Percentiles rank a stretch among this genome's conserved stretches.
Conservation (phyloP, 352 stramenopile species). For the Globisporangium perplexum region DNA sequence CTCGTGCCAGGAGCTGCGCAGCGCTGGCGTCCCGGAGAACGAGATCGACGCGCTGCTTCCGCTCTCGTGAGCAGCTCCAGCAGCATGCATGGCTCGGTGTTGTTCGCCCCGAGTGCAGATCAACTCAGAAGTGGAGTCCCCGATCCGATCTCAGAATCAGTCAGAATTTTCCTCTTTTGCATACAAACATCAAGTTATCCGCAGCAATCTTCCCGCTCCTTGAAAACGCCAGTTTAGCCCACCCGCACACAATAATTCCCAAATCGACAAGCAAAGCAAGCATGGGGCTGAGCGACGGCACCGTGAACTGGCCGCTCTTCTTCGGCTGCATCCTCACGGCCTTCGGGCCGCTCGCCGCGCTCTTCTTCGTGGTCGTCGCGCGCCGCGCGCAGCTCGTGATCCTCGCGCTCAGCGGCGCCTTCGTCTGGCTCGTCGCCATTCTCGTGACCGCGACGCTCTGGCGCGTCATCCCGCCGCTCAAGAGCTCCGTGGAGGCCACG, state of each 20-base stretch:
- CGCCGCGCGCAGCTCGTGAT: slow-evolving; percentile 84
- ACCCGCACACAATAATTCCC: background rate
- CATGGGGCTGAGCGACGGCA: slow-evolving; percentile 65
- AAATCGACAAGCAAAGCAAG: background rate
- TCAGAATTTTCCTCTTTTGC: no score
- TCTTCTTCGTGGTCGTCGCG: slow-evolving; percentile 79
- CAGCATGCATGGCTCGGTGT: no score
- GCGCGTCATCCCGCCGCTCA: slow-evolving; percentile 68
- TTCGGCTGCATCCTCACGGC: slow-evolving; percentile 78
- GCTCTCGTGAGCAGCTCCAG: no score
- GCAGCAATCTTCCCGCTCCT: no score
- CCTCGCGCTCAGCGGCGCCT: slow-evolving; percentile 69
- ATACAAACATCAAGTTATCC: no score
- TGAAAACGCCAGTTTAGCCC: background rate
- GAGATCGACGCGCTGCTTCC: no score
- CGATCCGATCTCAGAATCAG: no score
- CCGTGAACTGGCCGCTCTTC: slow-evolving; percentile 82
- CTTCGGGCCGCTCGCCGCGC: slow-evolving; percentile 60
- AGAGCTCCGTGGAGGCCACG: slow-evolving; percentile 70
- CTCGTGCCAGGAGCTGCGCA: no score
- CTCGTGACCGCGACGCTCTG: slow-evolving; percentile 72
- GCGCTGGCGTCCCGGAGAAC: no score
- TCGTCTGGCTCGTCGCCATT: slow-evolving; percentile 79
- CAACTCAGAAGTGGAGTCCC: no score
- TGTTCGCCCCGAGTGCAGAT: no score